Conservation (phyloP, 2,329 filamentous ascomycete genomes). For the Juglanconis oblonga region DNA sequence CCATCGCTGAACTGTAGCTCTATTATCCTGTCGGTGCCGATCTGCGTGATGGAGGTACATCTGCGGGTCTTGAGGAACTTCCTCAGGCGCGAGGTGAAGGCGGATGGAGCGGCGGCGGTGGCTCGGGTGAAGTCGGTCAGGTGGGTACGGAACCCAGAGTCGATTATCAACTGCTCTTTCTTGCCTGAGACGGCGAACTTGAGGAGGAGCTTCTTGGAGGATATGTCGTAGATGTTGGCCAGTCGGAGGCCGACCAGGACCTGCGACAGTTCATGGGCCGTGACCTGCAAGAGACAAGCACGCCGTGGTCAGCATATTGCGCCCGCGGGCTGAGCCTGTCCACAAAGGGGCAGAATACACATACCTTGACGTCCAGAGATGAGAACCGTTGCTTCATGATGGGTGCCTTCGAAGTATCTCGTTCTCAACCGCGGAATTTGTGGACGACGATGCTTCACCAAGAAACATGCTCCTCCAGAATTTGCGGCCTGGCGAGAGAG, state of each 20-base stretch:
- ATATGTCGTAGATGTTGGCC: slow-evolving; percentile 93
- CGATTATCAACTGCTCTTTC: slow-evolving; percentile 86
- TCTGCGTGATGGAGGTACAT: slow-evolving; percentile 75
- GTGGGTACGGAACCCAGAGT: slow-evolving; percentile 94
- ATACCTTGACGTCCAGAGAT: slow-evolving; percentile 72
- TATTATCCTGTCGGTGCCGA: slow-evolving; percentile 90
- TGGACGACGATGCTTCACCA: not conserved
- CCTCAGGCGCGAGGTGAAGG: slow-evolving; percentile 79
- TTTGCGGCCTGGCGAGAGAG: slow-evolving; percentile 5
- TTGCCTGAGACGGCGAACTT: slow-evolving; percentile 90
- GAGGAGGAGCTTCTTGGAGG: slow-evolving; percentile 89
- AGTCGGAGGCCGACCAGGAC: slow-evolving; percentile 76
- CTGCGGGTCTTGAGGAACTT: slow-evolving; percentile 86
- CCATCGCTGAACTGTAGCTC: slow-evolving; percentile 93
- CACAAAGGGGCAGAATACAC: not conserved
- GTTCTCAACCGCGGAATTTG: not conserved
- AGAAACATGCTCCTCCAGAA: not conserved
- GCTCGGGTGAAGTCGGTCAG: slow-evolving; percentile 87
- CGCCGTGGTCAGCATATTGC: not conserved
- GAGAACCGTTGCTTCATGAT: slow-evolving; percentile 78
- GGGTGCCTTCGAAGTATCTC: not conserved
- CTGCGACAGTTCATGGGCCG: slow-evolving; percentile 85
- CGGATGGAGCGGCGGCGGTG: slow-evolving; percentile 78
- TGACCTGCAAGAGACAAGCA: slow-evolving; percentile 59
- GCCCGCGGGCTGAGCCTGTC: no score